Evolutionary conservation across 768 basidiomycete species (phyloP), one percentile per base, ranked within the genome.

Genomic region (Royoungia palumana): DNA sequence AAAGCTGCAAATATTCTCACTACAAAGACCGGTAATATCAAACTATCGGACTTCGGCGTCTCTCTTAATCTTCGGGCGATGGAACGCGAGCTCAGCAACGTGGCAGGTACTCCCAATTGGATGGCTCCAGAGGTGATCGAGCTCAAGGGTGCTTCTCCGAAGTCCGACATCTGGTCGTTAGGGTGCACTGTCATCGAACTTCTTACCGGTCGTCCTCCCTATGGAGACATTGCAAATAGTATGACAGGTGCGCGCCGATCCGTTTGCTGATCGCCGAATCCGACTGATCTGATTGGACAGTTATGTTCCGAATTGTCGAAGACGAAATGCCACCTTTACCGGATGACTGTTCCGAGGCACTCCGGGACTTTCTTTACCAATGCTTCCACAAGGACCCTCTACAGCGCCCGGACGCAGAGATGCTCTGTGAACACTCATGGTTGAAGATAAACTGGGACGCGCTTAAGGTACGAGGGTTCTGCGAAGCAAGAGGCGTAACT

Each of bases 71-170:
- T 97, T 60, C 83, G 90, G 40, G 93, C 93, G 1, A 83, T 98
- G 79, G 87, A 87, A 59, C 77, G 81, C 21, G 87, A 90, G 62
- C 85, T 82, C 57, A 85, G 89, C 64, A 89, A 88, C 58, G 87
- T 92, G 22, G 86, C 89, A 8, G 95, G 95, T 10, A 99, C 95
- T 10, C 95, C 95, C 13, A 95, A 97, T 61, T 99, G 95, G 95
- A 98, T 99, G 94, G 94, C 94, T 11, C 95, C 95, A 3, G 95
- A 99, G 69, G 90, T 97, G 43, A 98, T 99, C 53, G 87, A 93
- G 64, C 79, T 98, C 47, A 88, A 93, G 65, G 94, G 94, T 4
- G 90, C 95, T 8, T 87, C 89, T n/a, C 77, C 86, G 0, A 93
- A 93, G 59, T 87, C 90, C 22, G 94, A 96, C 64, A 94, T 96